Evolutionary conservation across 768 basidiomycete genomes (phyloP), one percentile per base, ranked within the genome.

Genomic region (Udeniomyces megalosporus): DNA sequence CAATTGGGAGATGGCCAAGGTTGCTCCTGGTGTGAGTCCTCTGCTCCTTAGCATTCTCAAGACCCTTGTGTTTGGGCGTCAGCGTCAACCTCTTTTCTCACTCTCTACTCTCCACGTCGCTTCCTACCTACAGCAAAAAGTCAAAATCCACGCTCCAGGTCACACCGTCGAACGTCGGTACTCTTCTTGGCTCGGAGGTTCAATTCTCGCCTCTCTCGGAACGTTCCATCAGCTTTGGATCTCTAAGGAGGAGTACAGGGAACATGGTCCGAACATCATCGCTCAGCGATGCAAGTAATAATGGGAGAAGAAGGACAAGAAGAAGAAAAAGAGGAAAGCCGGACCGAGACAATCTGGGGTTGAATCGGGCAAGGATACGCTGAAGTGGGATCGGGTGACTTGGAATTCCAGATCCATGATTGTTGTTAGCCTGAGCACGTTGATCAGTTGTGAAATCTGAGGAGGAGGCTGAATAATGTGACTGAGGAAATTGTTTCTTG

Each of bases 181-280:
- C 72, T 86, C 90, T 15, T 84, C 86, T 22, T 99, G 95, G 95
- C 76, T 99, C 7, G 95, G 95, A 12, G 95, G 93, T 31, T 90
- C 87, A 67, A 93, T 97, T 69, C 77, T 97, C 51, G 92, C 86
- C 0, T 90, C 87, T 70, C 75, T 97, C 70, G 95, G 95, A 26
- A 96, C 92, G 17, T 99, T 97, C 80, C 95, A 99, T 71, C 93
- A 71, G 61, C 58, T 73, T 5, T 72, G 71, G 71, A 68, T 72
- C 50, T 69, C 68, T 4, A 71, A 71, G 60, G 71, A 71, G 34
- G 72, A 73, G 61, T 87, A 64, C 47, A 82, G 88, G 84, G 87
- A 90, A 70, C 86, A 88, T 68, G 88, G 88, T 51, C 84, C 81
- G 68, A 77, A 81, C 6, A 89, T 90, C 66, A 84, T 90, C 11